Conservation (phyloP, 768 basidiomycete species). For the Lactarius sp. region DNA sequence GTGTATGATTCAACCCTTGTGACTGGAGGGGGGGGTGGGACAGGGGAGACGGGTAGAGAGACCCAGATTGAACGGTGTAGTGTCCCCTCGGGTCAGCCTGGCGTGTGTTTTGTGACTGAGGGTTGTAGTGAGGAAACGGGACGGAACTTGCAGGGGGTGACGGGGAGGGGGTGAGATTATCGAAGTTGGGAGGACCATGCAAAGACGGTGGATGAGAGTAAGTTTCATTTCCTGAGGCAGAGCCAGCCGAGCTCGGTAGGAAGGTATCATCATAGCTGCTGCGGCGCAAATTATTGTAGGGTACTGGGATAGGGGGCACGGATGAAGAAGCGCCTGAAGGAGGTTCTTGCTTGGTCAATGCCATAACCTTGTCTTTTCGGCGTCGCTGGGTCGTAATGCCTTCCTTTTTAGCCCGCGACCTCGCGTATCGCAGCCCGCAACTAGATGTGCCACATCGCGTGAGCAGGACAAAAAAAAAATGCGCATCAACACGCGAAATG, state of each 20-base stretch:
- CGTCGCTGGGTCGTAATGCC: constrained; percentile 57
- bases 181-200: constrained; percentile 42
- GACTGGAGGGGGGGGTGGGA: constrained; percentile 38
- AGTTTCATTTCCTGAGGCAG: constrained; percentile 53
- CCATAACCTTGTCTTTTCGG: constrained; percentile 55
- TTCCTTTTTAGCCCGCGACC: constrained; percentile 85
- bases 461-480: constrained; percentile 20
- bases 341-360: constrained; percentile 28
- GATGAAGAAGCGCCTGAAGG: constrained; percentile 29
- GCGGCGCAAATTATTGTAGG: constrained; percentile 45
- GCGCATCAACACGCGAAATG: constrained; percentile 21
- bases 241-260: constrained; percentile 43
- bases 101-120: constrained; percentile 32
- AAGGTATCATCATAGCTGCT: constrained; percentile 45
- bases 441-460: constrained; percentile 37
- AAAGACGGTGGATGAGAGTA: constrained; percentile 30
- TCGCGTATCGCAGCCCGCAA: constrained; percentile 81
- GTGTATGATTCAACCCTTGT: constrained; percentile 12
- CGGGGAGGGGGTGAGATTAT: constrained; percentile 51
- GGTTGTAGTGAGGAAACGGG: constrained; percentile 56
- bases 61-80: constrained; percentile 18
- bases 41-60: constrained; percentile 45
- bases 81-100: constrained; percentile 29
- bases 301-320: constrained; percentile 38
- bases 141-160: constrained; percentile 53